Base-by-base conservation (phyloP, 2,329 filamentous ascomycete genomes). In the Hysterium pulicare region DNA sequence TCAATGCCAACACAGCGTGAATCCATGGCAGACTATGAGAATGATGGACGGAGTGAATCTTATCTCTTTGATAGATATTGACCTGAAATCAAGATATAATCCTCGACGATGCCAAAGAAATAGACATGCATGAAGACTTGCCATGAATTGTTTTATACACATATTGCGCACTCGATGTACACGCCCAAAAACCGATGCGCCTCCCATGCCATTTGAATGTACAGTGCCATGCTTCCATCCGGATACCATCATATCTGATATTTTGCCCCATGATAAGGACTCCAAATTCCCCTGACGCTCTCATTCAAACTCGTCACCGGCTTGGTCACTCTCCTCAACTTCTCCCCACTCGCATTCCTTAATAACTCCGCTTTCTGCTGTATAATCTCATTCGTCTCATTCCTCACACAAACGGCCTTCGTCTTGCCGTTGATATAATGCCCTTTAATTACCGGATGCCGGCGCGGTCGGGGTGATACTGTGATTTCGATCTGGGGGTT, bases 401-500 rank as follows among this genome's bases (percentile, higher is more conserved):
- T 97, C 55, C 86, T 81, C 44, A 97, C 90, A 67, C 90, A 96
- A 40, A 97, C 81, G 8, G 88, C 79, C 68, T 93, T 93, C 49
- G 86, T 78, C 21, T 82, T 78, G 49, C 91, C 90, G 67, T 96
- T 97, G 75, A 97, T 88, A 71, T 95, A 98, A 69, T 88, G 80
- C 44, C 89, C 93, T 57, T 85, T 82, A 58, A 98, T 82, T 49
- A 95, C 81, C 28, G 93, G 93, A 70, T 97, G 91, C 63, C 86
- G 86, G 56, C 83, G 76, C n/a, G 90, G 91, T 54, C 90, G 84
- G 15, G 91, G 93, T 30, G 90, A 94, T 46, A 98, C 82, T 59
- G 82, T 82, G 71, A 98, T 88, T 72, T 97, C 90, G 75, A 97
- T 83, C 67, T 88, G 81, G 22, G 91, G 90, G 71, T 96, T 87